Conservation (phyloP, 2,329 filamentous ascomycete species). For the Claviceps arundinis region DNA sequence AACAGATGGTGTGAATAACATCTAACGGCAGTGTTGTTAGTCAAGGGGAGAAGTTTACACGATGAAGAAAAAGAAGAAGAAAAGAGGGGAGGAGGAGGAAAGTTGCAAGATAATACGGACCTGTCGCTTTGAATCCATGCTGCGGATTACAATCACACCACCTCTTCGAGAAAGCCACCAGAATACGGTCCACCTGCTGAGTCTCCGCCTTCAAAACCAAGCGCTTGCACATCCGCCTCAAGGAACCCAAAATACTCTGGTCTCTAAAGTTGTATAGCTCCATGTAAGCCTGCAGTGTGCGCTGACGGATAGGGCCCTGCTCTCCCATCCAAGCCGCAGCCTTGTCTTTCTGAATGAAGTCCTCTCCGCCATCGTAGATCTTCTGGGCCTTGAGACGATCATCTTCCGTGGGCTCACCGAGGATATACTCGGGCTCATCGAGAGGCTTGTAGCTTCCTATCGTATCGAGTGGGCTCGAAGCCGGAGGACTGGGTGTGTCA, state of each 20-base stretch:
- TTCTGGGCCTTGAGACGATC: constrained; percentile 67
- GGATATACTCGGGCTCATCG: constrained; percentile 44
- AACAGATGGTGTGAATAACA: constrained; percentile 93
- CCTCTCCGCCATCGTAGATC: constrained; percentile 76
- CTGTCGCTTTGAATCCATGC: constrained; percentile 81
- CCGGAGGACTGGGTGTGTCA: constrained; percentile 25
- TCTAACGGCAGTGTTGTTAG: constrained; percentile 29
- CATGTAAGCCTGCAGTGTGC: constrained; percentile 68
- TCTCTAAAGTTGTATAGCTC: constrained; percentile 77
- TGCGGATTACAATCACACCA: constrained; percentile 91
- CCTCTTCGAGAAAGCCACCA: constrained; percentile 75
- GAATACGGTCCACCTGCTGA: constrained; percentile 88
- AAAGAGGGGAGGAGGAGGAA: not conserved
- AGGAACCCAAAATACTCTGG: constrained; percentile 63
- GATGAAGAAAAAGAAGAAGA: not conserved
- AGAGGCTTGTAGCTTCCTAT: constrained; percentile 27
- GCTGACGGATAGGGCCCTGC: constrained; percentile 44
- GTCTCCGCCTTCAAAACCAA: constrained; percentile 82
- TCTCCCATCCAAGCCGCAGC: constrained; percentile 86
- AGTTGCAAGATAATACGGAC: constrained; percentile 33
- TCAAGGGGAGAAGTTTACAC: no score
- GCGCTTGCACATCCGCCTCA: constrained; percentile 70
- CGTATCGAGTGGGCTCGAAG: constrained; percentile 17
- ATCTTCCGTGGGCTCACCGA: constrained; percentile 49
- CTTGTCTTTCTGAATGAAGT: constrained; percentile 64